Percentiles rank a stretch among this genome's conserved stretches.
These are phyloP conservation scores for Cicer chorassanicum DNA, from an alignment of 306 rosid species.

Conservation along the genomic window DNA sequence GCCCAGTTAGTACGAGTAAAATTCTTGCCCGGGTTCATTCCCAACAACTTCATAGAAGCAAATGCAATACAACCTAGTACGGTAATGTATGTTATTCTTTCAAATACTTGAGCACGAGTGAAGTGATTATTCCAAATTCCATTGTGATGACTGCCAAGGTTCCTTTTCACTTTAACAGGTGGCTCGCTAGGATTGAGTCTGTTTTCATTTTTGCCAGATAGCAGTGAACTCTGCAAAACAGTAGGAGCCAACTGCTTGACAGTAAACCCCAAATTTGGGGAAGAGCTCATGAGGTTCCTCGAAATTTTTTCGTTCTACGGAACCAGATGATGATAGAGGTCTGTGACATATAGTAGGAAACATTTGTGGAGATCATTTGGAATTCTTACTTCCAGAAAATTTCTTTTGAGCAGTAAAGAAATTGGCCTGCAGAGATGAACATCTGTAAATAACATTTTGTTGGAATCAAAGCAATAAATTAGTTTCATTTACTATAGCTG, in stretches of 20 bases:
- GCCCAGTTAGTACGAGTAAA: slow-evolving; percentile 54
- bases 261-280: slow-evolving; percentile 70
- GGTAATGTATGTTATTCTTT: slow-evolving; percentile 56
- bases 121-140: slow-evolving; percentile 67
- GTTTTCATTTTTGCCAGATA: slow-evolving; percentile 60
- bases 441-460: slow-evolving; percentile 32
- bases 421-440: slow-evolving; percentile 66
- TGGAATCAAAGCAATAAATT: slow-evolving; percentile 41
- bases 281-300: slow-evolving; percentile 70
- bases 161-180: slow-evolving; percentile 79
- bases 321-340: slow-evolving; percentile 64
- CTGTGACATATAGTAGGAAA: slow-evolving; percentile 63
- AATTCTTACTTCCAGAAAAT: slow-evolving; percentile 60
- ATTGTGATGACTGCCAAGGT: slow-evolving; percentile 58
- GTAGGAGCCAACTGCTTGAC: slow-evolving; percentile 85
- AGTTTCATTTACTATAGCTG: slow-evolving; percentile 40
- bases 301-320: slow-evolving; percentile 65
- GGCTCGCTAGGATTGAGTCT: slow-evolving; percentile 52
- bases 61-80: slow-evolving; percentile 78
- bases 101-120: slow-evolving; percentile 50
- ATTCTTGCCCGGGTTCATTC: slow-evolving; percentile 55
- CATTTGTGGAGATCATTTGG: slow-evolving; percentile 54
- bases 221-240: slow-evolving; percentile 68
- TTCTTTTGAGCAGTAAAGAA: slow-evolving; percentile 77
- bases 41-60: slow-evolving; percentile 62